Conservation (phyloP, 495 filamentous ascomycete species). For the Lophiostoma macrostomum region DNA sequence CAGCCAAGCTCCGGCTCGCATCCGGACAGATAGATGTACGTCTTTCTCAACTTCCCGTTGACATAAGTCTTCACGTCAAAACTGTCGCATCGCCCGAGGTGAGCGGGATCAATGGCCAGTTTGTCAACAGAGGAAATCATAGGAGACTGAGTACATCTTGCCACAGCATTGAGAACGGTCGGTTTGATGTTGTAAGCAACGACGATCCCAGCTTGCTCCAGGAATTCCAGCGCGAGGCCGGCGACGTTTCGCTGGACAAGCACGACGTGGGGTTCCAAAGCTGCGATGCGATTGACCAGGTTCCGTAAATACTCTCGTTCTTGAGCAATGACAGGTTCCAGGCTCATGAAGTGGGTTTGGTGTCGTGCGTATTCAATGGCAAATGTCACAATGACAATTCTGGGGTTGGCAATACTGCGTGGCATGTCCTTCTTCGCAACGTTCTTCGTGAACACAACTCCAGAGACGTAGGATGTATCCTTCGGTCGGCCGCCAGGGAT, state of each 20-base stretch:
- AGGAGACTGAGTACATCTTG: constrained; percentile 81
- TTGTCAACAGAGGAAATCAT: constrained; percentile 96
- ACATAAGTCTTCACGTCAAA: constrained; percentile 97
- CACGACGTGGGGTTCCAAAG: constrained; percentile 76
- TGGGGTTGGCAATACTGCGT: constrained; percentile 74
- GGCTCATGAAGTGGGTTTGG: constrained; percentile 95
- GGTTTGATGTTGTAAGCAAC: constrained; percentile 95
- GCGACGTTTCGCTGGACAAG: constrained; percentile 89
- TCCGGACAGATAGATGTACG: constrained; percentile 92
- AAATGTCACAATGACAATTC: constrained; percentile 91
- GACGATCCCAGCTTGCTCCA: constrained; percentile 82
- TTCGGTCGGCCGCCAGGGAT: constrained; percentile 84
- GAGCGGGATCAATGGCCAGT: constrained; percentile 74
- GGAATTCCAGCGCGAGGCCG: constrained; percentile 80
- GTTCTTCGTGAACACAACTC: constrained; percentile 96
- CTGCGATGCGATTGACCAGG: constrained; percentile 86
- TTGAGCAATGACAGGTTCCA: constrained; percentile 94
- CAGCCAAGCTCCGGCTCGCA: constrained; percentile 92
- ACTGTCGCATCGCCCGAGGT: constrained; percentile 72
- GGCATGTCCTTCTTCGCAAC: constrained; percentile 94
- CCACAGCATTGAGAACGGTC: constrained; percentile 91
- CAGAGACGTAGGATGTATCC: constrained; percentile 92
- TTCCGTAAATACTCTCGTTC: constrained; percentile 93
- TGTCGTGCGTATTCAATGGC: constrained; percentile 94
- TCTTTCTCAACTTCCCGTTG: constrained; percentile 77